Evolutionary conservation across 2,329 filamentous ascomycete genomes (phyloP).

Genomic region (Alternaria postmessia): DNA sequence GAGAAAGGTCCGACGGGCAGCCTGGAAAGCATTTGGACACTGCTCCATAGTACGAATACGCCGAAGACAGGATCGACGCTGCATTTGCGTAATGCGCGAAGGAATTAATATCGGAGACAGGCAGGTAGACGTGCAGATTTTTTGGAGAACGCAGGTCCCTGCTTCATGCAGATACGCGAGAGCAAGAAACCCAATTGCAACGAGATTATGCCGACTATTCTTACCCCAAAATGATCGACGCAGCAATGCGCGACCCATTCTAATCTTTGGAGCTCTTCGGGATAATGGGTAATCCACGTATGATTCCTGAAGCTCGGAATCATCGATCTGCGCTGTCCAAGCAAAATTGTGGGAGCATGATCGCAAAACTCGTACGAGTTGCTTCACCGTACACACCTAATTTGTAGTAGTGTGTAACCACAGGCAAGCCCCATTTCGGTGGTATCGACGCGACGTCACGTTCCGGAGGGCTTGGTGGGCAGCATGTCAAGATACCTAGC

Average conservation of each 20-base stretch:
- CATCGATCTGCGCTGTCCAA: neutral
- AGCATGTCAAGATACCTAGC: neutral
- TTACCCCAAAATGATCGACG: neutral
- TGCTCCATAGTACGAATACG: neutral
- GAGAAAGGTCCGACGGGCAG: neutral
- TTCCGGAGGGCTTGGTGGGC: neutral
- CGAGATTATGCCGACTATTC: neutral
- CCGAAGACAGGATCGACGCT: neutral
- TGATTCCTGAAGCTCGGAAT: neutral
- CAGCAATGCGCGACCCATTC: neutral
- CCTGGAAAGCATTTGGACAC: neutral
- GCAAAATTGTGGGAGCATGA: neutral
- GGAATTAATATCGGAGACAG: neutral
- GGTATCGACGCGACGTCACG: neutral
- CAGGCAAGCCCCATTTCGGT: neutral
- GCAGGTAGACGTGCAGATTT: neutral
- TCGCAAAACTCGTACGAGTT: neutral
- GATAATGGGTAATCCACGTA: neutral
- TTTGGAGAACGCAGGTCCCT: neutral
- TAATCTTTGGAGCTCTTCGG: neutral
- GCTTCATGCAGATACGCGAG: neutral
- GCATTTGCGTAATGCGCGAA: neutral
- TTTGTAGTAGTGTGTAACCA: neutral
- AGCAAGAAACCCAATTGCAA: neutral
- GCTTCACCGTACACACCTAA: neutral